A percentile compares a stretch with the other conserved stretches of the same genome.
Evolutionary conservation across 1,139 yeast genomes (phyloP).

Genomic region (Candida freyschussii): DNA sequence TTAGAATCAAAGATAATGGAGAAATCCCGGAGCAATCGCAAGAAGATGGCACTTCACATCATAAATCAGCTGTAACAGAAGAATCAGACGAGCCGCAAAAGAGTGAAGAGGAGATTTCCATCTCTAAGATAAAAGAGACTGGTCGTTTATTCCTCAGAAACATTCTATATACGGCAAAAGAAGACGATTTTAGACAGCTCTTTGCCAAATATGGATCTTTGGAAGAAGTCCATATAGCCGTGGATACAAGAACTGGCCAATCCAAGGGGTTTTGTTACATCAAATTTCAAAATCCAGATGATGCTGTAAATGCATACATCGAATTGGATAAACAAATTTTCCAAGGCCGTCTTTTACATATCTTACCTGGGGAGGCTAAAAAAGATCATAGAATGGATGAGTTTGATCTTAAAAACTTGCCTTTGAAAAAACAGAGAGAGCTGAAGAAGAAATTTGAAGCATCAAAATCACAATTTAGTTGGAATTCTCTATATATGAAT

Average conservation of each 20-base stretch:
- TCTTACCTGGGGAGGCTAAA: slow-evolving; percentile 79
- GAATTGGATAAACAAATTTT: slow-evolving; percentile 81
- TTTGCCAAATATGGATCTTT: slow-evolving; percentile 43
- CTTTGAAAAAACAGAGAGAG: slow-evolving; percentile 86
- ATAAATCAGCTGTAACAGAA: slow-evolving; percentile 5
- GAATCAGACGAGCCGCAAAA: slow-evolving; percentile 20
- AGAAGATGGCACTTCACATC: slow-evolving; percentile 11
- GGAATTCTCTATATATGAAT: slow-evolving; percentile 93
- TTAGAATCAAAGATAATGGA: slow-evolving; percentile 55
- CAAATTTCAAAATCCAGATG: slow-evolving; percentile 57
- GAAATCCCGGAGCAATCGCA: slow-evolving; percentile 15
- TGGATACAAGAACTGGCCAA: slow-evolving; percentile 84
- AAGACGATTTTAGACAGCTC: slow-evolving; percentile 64
- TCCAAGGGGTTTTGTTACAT: slow-evolving; percentile 93
- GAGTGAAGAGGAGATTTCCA: slow-evolving; percentile 41
- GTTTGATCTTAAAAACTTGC: slow-evolving; percentile 83
- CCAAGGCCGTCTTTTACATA: slow-evolving; percentile 91
- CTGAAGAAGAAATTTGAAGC: slow-evolving; percentile 82
- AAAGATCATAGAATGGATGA: slow-evolving; percentile 80
- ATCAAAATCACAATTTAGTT: slow-evolving; percentile 77
- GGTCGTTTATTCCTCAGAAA: slow-evolving; percentile 89
- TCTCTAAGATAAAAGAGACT: slow-evolving; percentile 54
- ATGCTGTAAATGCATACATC: slow-evolving; percentile 72
- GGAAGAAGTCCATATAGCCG: slow-evolving; percentile 83
- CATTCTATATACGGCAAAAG: slow-evolving; percentile 74